Base-by-base conservation (phyloP, 2,329 filamentous ascomycete species). In the Grosmannia clavigera region DNA sequence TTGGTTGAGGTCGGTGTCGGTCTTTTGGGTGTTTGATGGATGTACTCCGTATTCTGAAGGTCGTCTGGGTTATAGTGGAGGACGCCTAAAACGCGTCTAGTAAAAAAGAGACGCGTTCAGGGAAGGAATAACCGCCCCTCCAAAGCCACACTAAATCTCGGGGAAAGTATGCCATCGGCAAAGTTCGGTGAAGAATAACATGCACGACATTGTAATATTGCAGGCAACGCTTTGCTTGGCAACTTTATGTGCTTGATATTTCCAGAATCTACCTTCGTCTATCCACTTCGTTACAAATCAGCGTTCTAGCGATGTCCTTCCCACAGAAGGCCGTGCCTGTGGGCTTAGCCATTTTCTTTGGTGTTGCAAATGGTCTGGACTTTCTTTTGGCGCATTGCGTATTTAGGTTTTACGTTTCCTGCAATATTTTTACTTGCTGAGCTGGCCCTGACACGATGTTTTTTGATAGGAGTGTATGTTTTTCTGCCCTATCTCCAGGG, bases 361-460 rank as follows among this genome's bases (percentile, higher is more conserved):
- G 70, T 33, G 61, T 72, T 46, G 66, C 48, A n/a, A 72, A 70
- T 58, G 70, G 70, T 72, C 10, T 27, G 27, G 12, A 16, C 25
- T 31, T 29, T 25, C 25, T 10, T 58, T 6, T 6, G 10, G 5
- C 25, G 43, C 43, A 19, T 48, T 22, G 38, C 31, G 4, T 16
- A 9, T 35, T 31, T 38, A 1, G 3, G 5, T 3, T 10, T 5
- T 35, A 1, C 27, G 19, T 19, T 27, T 31, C n/a, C 10, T 59
- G 19, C 54, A 11, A 63, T 22, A 14, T 3, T 48, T 50, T 11
- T 11, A 16, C 16, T n/a, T 3, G 12, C 22, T 12, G 38, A n/a
- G 46, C 40, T 29, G 16, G 5, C 19, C 51, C 43, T 50, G 33
- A 57, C 6, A 12, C 33, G 12, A 35, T 52, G 1, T 4, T 12